A percentile compares a stretch with the other conserved stretches of the same genome.
phyloP scores from a whole-genome alignment of 495 filamentous ascomycete species.

The Penicillium coffeae region DNA sequence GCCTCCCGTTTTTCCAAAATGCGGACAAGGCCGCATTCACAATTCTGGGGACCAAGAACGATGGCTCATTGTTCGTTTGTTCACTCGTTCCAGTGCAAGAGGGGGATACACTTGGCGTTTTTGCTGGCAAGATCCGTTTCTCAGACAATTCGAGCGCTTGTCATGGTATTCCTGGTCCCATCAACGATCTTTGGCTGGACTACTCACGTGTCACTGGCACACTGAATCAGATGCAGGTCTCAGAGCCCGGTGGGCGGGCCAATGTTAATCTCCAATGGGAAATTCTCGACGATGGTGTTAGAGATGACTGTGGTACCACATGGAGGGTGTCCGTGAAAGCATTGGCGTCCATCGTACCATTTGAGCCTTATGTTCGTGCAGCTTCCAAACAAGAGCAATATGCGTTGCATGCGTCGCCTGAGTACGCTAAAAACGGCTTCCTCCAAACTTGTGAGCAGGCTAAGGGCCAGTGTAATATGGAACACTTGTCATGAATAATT shows the following conservation, averaged over 20 bases:
- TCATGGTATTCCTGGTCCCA: constrained; percentile 14
- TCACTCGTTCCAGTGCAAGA: constrained; percentile 10
- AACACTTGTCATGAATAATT: too few relatives aligned
- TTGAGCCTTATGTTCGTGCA: constrained; percentile 10
- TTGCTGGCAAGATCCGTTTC: constrained; percentile 19
- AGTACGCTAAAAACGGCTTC: constrained; percentile 13
- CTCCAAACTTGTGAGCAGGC: too few relatives aligned
- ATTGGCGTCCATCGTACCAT: constrained; percentile 15
- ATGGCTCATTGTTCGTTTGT: constrained; percentile 7
- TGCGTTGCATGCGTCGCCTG: constrained; percentile 12
- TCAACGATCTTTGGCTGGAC: constrained; percentile 21
- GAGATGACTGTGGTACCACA: constrained; percentile 5
- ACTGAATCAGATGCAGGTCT: constrained; percentile 23
- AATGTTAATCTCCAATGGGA: constrained; percentile 21
- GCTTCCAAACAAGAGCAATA: constrained; percentile 22
- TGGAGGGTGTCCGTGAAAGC: constrained; percentile 22
- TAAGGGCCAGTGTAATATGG: too few relatives aligned
- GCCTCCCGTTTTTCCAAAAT: too few relatives aligned
- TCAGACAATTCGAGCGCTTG: constrained; percentile 8
- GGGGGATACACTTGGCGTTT: constrained; percentile 20
- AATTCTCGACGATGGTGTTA: constrained; percentile 8
- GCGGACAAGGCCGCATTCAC: constrained; percentile 16
- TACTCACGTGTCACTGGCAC: constrained; percentile 23
- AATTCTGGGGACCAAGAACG: constrained; percentile 10
- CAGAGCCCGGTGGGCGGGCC: constrained; percentile 7